Conservation (phyloP, 225 moss, liverwort and hornwort genomes). For the Neckera pumila region DNA sequence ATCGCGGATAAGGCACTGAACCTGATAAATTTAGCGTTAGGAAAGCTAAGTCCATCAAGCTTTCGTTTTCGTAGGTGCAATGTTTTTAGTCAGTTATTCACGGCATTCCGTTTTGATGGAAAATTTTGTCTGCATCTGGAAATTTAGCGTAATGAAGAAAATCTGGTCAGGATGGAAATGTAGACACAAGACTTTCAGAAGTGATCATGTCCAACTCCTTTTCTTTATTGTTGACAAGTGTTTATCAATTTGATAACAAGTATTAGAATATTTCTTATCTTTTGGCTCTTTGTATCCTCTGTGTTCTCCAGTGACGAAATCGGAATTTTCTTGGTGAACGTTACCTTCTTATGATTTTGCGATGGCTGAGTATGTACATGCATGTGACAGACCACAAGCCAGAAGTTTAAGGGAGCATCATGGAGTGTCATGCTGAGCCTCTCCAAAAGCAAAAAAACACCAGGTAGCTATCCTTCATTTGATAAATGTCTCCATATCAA, state of each 20-base stretch:
- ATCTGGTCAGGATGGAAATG: not conserved
- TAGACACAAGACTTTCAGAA: not conserved
- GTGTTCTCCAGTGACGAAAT: not conserved
- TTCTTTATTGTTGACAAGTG: not conserved
- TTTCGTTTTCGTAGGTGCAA: not conserved
- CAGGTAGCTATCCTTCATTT: constrained; percentile 23
- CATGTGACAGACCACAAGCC: constrained; percentile 32
- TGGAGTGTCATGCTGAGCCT: constrained; percentile 57
- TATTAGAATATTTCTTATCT: not conserved
- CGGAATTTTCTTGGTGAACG: not conserved
- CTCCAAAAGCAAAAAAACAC: constrained; percentile 18
- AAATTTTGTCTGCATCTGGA: not conserved
- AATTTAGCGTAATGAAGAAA: not conserved
- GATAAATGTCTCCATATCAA: not conserved
- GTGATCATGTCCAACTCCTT: not conserved
- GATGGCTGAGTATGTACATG: not conserved
- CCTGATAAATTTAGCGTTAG: not conserved
- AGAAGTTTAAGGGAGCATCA: constrained; percentile 48
- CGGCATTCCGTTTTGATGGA: not conserved
- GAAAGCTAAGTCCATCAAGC: not conserved
- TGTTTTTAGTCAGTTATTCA: not conserved
- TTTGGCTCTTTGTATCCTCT: not conserved
- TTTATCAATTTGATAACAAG: not conserved
- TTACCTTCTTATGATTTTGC: not conserved
- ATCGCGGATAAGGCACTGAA: not conserved